Base-by-base conservation (phyloP, 768 basidiomycete species). In the Collybia sordida region DNA sequence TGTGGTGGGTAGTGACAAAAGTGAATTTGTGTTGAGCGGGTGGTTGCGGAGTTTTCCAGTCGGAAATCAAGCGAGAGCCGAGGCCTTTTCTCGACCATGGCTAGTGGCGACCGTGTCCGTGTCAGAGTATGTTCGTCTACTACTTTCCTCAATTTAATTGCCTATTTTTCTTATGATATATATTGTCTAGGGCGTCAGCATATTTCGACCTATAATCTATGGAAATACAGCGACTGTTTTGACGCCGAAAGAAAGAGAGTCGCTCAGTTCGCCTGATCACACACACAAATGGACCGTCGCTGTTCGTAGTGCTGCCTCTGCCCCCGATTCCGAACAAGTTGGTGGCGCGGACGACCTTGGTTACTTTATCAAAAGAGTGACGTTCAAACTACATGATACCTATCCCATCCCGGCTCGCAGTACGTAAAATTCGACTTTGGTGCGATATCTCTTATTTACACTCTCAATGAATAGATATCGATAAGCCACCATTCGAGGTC, bases 231-330 rank as follows among this genome's bases (percentile, higher is more conserved):
- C 96, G 25, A 77, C 80, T 0, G 82, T 93, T 47, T 67, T 99
- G 53, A 86, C 82, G 0, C 71, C 79, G 14, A 81, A 84, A 58
- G 94, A 97, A 64, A 79, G 83, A 47, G 80, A 83, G 54, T 53
- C 65, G 14, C 69, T 78, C 3, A 61, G 72, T 14, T 69, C 78
- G 22, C 77, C 80, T 35, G 90, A 93, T 56, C 93, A 95, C 59
- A 98, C 96, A 2, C 96, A 98, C 66, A 82, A 83, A 53, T 99
- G 97, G 97, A 98, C 94, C 0, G 88, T 99, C 51, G 95, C 93
- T 22, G 81, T 99, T 21, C 84, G 97, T 21, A 90, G 91, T 37
- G 94, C 95, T 0, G 81, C 91, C 1, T 87, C 90, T 27, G 73
- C 81, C 2, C 75, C 83, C 0, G 82, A 85, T 55, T 80, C 85